Evolutionary conservation across 805 yeast genomes (phyloP).

Genomic region (Jamesozyma piceae): DNA sequence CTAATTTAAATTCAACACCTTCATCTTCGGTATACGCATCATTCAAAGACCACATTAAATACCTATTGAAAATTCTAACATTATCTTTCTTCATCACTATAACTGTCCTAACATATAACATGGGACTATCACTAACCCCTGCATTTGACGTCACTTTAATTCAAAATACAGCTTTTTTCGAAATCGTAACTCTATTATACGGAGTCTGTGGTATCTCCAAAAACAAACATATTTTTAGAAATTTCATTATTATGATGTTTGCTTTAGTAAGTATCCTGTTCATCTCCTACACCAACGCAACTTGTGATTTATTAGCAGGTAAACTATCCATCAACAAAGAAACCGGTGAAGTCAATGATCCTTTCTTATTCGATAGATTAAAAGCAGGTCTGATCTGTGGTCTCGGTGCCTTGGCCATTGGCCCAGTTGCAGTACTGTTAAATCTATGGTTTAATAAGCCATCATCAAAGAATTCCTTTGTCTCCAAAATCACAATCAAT

Average conservation of each 20-base stretch:
- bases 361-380: constrained; percentile 29
- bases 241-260: constrained; percentile 22
- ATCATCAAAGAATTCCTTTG: not conserved
- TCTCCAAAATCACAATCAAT: not conserved
- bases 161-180: constrained; percentile 27
- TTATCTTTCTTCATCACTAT: constrained; percentile 16
- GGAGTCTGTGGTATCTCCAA: constrained; percentile 25
- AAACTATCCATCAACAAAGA: constrained; percentile 25
- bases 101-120: constrained; percentile 16
- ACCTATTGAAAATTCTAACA: constrained; percentile 11
- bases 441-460: constrained; percentile 19
- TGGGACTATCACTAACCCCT: constrained; percentile 23
- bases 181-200: constrained; percentile 26
- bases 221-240: constrained; percentile 20
- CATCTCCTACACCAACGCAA: constrained; percentile 28
- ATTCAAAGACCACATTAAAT: not conserved
- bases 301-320: constrained; percentile 28
- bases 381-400: constrained; percentile 29
- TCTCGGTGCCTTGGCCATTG: constrained; percentile 23
- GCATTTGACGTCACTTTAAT: constrained; percentile 27
- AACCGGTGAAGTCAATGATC: constrained; percentile 30
- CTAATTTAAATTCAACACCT: not conserved
- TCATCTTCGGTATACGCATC: not conserved
- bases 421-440: constrained; percentile 27
- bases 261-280: constrained; percentile 24